These are phyloP conservation scores for Huntiella abstrusa DNA, from an alignment of 2,329 filamentous ascomycete genomes.

Conservation along the genomic window DNA sequence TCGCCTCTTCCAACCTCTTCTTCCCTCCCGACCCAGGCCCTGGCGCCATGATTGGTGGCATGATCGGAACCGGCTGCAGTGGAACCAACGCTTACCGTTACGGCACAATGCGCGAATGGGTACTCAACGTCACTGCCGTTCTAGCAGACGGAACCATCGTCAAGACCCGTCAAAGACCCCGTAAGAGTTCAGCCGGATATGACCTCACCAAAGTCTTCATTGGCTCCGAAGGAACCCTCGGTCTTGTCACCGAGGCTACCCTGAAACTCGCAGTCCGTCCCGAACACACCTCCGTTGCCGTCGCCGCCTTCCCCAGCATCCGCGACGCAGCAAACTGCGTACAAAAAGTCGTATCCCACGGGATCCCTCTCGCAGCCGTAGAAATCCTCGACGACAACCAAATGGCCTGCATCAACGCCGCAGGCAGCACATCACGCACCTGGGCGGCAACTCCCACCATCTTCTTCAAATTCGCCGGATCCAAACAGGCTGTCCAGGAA, in stretches of 20 bases:
- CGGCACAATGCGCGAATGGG: slow-evolving; percentile 91
- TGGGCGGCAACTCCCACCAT: slow-evolving; percentile 61
- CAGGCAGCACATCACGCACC: slow-evolving; percentile 42
- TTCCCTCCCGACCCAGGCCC: slow-evolving; percentile 86
- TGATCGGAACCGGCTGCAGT: slow-evolving; percentile 55
- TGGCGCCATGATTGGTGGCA: slow-evolving; percentile 80
- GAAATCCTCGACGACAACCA: slow-evolving; percentile 86
- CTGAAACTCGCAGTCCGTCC: slow-evolving; percentile 73
- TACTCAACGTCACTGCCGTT: slow-evolving; percentile 69
- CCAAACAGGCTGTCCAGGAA: slow-evolving; percentile 53
- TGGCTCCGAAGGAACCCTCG: slow-evolving; percentile 79
- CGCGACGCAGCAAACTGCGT: slow-evolving; percentile 63
- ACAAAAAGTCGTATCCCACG: slow-evolving; percentile 57
- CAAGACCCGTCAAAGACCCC: slow-evolving; percentile 70
- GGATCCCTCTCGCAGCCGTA: slow-evolving; percentile 74
- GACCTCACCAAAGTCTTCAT: slow-evolving; percentile 80
- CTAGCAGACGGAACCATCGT: slow-evolving; percentile 79
- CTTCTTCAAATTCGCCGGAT: slow-evolving; percentile 72
- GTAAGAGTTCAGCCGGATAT: slow-evolving; percentile 83
- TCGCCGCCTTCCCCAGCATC: slow-evolving; percentile 39
- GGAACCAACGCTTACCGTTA: slow-evolving; percentile 87
- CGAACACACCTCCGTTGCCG: slow-evolving; percentile 61
- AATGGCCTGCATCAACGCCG: slow-evolving; percentile 52
- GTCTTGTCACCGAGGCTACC: slow-evolving; percentile 77
- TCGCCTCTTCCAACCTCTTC: slow-evolving; percentile 58